phyloP scores from a whole-genome alignment of 306 rosid species.

The Lablab purpureus region DNA sequence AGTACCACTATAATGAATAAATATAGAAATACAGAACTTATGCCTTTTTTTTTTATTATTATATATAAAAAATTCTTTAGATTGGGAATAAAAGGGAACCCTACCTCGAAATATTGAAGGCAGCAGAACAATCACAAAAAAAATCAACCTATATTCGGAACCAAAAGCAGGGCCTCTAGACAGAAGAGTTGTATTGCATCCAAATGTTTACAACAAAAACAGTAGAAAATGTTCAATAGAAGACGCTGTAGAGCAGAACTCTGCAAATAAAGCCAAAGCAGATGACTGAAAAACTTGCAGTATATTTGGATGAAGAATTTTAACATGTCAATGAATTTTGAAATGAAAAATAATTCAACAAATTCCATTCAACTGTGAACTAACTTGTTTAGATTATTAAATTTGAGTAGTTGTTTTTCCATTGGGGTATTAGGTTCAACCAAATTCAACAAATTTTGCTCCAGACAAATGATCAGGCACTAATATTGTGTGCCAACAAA shows the following conservation, averaged over 20 bases:
- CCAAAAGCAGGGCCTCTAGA: no score
- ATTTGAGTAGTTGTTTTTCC: not conserved
- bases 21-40: no score
- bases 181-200: not conserved
- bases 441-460: not conserved
- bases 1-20: no score
- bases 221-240: not conserved
- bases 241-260: not conserved
- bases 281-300: no score
- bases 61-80: no score
- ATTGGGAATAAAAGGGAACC: no score
- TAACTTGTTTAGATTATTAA: not conserved
- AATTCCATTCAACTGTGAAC: not conserved
- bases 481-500: not conserved
- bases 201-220: slow-evolving; percentile 4
- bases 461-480: not conserved
- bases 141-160: no score
- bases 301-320: not conserved
- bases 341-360: not conserved
- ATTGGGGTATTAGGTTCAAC: not conserved
- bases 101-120: no score
- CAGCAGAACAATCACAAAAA: no score
- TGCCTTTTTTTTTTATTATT: no score
- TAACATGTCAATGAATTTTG: not conserved
- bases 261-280: not conserved